A percentile compares a stretch with the other conserved stretches of the same genome.
phyloP scores from a whole-genome alignment of 2,329 filamentous ascomycete species.

The Cercospora sp. region DNA sequence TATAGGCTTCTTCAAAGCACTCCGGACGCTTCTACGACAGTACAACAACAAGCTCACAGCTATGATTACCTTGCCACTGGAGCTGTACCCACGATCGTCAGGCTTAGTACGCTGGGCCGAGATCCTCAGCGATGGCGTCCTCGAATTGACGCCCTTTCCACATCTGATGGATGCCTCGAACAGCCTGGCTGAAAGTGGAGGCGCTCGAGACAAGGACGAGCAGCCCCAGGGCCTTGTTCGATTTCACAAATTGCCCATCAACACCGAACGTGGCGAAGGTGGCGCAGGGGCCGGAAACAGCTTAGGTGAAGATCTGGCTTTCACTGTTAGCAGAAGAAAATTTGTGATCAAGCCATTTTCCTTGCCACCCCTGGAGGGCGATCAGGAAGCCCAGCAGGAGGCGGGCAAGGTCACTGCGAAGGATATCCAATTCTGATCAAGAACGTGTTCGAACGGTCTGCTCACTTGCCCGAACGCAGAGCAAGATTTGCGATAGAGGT shows the following conservation, averaged over 20 bases:
- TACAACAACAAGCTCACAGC: constrained; percentile 66
- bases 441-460: not conserved
- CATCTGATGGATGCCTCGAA: constrained; percentile 57
- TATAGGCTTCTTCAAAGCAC: constrained; percentile 75
- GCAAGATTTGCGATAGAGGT: not conserved
- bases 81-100: constrained; percentile 72
- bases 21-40: constrained; percentile 72
- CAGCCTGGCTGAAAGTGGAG: constrained; percentile 44
- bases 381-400: constrained; percentile 61
- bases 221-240: constrained; percentile 82
- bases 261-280: constrained; percentile 85
- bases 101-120: constrained; percentile 86
- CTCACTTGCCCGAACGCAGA: not conserved
- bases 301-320: constrained; percentile 82
- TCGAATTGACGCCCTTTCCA: constrained; percentile 77
- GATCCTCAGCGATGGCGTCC: constrained; percentile 76
- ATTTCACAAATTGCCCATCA: constrained; percentile 77
- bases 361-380: constrained; percentile 80
- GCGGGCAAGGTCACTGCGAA: constrained; percentile 57
- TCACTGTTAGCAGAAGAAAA: constrained; percentile 79
- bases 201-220: constrained; percentile 64
- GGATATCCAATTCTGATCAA: constrained; percentile 69
- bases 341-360: constrained; percentile 86
- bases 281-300: constrained; percentile 62
- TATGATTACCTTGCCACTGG: constrained; percentile 74